phyloP scores from a whole-genome alignment of 169 alveolate species.

The Eimeria falciformis region DNA sequence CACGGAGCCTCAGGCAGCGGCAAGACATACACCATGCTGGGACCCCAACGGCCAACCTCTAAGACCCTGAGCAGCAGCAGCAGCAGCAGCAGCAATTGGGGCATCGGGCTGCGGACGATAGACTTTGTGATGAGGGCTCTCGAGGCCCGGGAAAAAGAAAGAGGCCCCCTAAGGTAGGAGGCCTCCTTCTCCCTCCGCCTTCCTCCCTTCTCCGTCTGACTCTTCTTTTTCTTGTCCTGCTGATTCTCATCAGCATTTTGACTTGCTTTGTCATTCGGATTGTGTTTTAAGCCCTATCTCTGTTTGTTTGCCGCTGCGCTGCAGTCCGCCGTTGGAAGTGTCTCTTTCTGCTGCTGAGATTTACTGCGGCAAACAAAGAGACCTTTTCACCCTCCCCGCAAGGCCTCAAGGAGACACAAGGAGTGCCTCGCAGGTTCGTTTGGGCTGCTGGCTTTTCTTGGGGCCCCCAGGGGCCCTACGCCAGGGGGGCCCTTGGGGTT shows the following conservation, averaged over 20 bases:
- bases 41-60: background rate
- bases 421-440: no score
- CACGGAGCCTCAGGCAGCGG: constrained; percentile 59
- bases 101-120: constrained; percentile 4
- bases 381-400: background rate
- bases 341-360: constrained; percentile 24
- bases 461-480: no score
- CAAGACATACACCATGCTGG: constrained; percentile 55
- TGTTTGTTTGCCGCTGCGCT: constrained; percentile 4
- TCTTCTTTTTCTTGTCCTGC: background rate
- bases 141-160: background rate
- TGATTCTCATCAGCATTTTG: background rate
- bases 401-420: no score
- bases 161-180: background rate
- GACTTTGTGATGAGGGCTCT: constrained; percentile 30
- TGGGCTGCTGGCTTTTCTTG: no score
- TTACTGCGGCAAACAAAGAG: constrained; percentile 28
- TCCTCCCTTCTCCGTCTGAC: no score
- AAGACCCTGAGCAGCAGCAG: background rate
- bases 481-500: no score
- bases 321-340: background rate
- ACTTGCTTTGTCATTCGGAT: no score
- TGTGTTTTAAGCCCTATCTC: background rate
- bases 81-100: constrained; percentile 52
- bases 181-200: no score